Conservation (phyloP, 2,329 filamentous ascomycete species). For the Sarocladiaceae sp. region DNA sequence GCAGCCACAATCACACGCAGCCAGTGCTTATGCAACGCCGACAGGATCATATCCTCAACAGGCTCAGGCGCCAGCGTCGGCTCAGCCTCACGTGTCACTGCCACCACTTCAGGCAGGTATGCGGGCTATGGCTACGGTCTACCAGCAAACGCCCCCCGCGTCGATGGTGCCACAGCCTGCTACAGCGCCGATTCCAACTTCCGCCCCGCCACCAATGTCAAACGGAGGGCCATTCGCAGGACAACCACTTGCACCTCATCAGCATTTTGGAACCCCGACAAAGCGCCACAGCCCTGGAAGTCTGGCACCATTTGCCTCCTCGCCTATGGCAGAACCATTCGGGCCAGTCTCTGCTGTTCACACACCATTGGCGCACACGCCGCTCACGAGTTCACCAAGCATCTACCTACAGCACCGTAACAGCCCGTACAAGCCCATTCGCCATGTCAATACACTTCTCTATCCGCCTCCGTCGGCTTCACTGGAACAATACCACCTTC, state of each 20-base stretch:
- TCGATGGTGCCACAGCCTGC: constrained; percentile 17
- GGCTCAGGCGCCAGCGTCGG: not conserved
- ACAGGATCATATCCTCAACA: not conserved
- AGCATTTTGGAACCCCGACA: constrained; percentile 7
- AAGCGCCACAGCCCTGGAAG: constrained; percentile 51
- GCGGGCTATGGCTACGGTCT: constrained; percentile 75
- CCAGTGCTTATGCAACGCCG: constrained; percentile 10
- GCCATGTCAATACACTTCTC: constrained; percentile 84
- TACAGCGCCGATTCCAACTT: constrained; percentile 3
- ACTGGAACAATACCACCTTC: constrained; percentile 67
- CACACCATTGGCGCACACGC: constrained; percentile 55
- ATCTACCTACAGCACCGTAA: constrained; percentile 82
- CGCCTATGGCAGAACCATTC: constrained; percentile 62
- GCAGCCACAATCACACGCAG: not conserved
- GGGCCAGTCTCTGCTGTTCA: constrained; percentile 47
- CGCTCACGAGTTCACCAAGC: constrained; percentile 77
- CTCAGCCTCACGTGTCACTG: constrained; percentile 43
- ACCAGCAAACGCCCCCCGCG: constrained; percentile 41
- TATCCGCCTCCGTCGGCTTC: constrained; percentile 80
- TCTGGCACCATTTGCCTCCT: constrained; percentile 51
- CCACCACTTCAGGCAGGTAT: constrained; percentile 57
- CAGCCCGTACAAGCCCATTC: constrained; percentile 89
- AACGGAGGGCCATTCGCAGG: constrained; percentile 13
- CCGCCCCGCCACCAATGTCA: not conserved
- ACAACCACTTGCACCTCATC: not conserved